Evolutionary conservation across 23 red algal species (phyloP), one percentile per base, ranked within the genome.

Genomic region (Gracilaria domingensis): DNA sequence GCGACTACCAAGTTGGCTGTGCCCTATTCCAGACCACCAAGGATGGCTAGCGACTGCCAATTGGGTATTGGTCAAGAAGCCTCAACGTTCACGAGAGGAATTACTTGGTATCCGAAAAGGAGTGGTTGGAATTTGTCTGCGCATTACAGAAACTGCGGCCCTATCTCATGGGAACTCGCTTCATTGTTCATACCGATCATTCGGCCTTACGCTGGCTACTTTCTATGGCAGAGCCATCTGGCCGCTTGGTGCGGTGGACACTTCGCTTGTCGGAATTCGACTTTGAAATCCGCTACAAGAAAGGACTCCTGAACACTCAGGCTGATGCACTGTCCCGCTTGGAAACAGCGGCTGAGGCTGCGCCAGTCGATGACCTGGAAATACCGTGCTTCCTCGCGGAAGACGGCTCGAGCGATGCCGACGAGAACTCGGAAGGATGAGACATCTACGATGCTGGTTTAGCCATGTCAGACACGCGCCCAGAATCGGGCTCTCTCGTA

Each of bases 291-390:
- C 17, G 14, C 1, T 55, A 55, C 13, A 55, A 55, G 51, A 55
- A 55, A 14, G 51, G 14, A 55, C 6, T 55, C 1, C 59, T 62
- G 59, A 84, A 64, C 80, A 61, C 54, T 39, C 80, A 66, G 1
- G 80, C 80, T 26, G 58, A 84, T 6, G 80, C 80, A 44, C 26
- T 83, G 23, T 84, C 80, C 8, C 51, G 57, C 39, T 39, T 84
- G 30, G 12, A 7, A 0, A 66, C 54, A 36, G 28, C 40, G 28
- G 80, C 54, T 6, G 55, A 84, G 66, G 38, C 57, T 0, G 28
- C 39, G 24, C n/a, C 54, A 18, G 25, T 56, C 33, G 40, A 62
- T 38, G 57, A 84, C 25, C 40, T 56, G 11, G 30, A 84, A 34
- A 65, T 84, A 0, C 54, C 80, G 25, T 84, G 80, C 9, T 84